Evolutionary conservation across 129 eudicot species (phyloP), one percentile per base, ranked within the genome.

Genomic region (Artemisia annua): DNA sequence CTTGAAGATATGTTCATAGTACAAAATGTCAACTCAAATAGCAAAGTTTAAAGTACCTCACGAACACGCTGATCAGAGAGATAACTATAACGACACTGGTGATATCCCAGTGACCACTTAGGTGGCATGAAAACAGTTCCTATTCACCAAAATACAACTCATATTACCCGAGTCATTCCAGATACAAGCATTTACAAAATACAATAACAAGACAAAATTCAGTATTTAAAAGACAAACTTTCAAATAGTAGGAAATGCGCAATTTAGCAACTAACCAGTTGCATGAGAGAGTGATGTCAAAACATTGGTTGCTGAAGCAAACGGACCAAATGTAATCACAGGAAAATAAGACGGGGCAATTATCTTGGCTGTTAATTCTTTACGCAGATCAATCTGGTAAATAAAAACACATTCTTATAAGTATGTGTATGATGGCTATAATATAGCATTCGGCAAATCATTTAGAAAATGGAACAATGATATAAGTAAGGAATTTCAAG

Each of bases 21-120:
- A 4, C 39, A 30, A 30, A 30, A 30, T 30, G 39, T 30, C 5
- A 4, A 50, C 15, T 48, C 11, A 48, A 59, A 67, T 48, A 59
- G 67, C 57, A 74, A 48, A 19, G 22, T 52, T 51, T 49, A 70
- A 78, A 65, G 77, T 48, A 92, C 98, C 96, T 92, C 96, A 54
- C 89, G 90, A 79, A 92, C 98, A 76, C 95, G 85, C 51, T 72
- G 77, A 82, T 85, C 96, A 76, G 96, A 69, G 67, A 54, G 78
- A 71, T 89, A 92, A 86, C 98, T 92, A 96, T 96, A 92, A 46
- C 98, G 98, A 70, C 95, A 92, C 74, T 92, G 98, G 39, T 92
- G 98, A 84, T 92, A 89, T 19, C 98, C 98, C 69, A 92, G 75
- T 24, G 98, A 82, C 96, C 98, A 92, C 82, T 89, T 92, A 48